Percentiles rank a stretch among this genome's conserved stretches.
Conservation (phyloP, 805 yeast genomes). For the Saccharomyces jurei region DNA sequence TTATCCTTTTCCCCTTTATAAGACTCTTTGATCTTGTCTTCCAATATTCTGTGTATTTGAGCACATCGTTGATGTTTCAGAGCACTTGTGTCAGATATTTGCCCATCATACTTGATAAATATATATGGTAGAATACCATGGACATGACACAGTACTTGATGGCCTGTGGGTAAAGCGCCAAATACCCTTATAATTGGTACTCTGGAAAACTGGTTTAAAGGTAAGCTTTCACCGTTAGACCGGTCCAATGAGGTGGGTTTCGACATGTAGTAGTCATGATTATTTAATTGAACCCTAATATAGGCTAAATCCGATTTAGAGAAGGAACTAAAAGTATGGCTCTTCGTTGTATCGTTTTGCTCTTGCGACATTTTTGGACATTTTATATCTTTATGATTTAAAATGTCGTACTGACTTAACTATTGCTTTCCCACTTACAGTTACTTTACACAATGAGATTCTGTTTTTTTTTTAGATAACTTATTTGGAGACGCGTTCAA, state of each 20-base stretch:
- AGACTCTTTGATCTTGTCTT: slow-evolving; percentile 35
- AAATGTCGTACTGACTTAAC: not conserved
- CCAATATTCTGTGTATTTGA: slow-evolving; percentile 38
- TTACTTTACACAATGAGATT: not conserved
- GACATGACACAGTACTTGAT: slow-evolving; percentile 56
- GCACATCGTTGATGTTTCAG: slow-evolving; percentile 31
- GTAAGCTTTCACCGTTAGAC: slow-evolving; percentile 30
- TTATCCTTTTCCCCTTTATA: slow-evolving; percentile 16
- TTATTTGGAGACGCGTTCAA: not conserved
- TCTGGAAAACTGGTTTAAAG: slow-evolving; percentile 30
- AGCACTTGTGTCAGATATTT: slow-evolving; percentile 16
- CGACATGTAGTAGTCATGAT: slow-evolving; percentile 59
- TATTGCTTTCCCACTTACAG: not conserved
- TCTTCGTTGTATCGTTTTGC: not conserved
- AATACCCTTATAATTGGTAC: slow-evolving; percentile 75
- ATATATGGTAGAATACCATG: slow-evolving; percentile 84
- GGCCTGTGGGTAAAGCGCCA: slow-evolving; percentile 60
- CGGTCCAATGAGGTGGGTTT: slow-evolving; percentile 48
- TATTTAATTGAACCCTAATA: slow-evolving; percentile 47
- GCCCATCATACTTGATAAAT: slow-evolving; percentile 53
- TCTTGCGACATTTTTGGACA: not conserved
- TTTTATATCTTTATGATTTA: not conserved
- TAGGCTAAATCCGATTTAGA: slow-evolving; percentile 5
- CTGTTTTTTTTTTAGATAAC: not conserved
- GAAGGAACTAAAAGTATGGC: not conserved